Evolutionary conservation across 2,329 filamentous ascomycete genomes (phyloP).

Genomic region (Ascochyta lentis): DNA sequence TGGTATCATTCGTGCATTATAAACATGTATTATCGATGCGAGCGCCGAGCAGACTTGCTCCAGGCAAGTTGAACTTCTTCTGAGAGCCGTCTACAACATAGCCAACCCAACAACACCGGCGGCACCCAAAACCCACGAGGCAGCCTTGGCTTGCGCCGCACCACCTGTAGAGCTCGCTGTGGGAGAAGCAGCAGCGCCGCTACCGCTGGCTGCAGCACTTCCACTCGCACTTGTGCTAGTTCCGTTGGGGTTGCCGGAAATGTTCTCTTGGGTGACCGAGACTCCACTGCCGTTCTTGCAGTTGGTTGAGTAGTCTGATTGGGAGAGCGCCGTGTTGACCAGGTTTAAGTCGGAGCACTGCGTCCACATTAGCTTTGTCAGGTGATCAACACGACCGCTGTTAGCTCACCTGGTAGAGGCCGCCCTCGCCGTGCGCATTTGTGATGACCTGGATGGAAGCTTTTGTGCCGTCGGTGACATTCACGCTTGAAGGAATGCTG

Average conservation of each 20-base stretch:
- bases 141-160: slow-evolving; percentile 40
- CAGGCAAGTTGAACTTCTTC: background rate
- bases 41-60: background rate
- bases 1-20: slow-evolving; percentile 9
- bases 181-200: slow-evolving; percentile 19
- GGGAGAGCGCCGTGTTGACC: slow-evolving; percentile 57
- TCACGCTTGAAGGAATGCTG: slow-evolving; percentile 58
- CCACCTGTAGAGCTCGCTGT: slow-evolving; percentile 25
- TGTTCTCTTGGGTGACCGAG: slow-evolving; percentile 49
- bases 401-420: slow-evolving; percentile 67
- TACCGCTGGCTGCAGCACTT: slow-evolving; percentile 18
- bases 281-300: slow-evolving; percentile 68
- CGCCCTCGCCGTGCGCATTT: slow-evolving; percentile 62
- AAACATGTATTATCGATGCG: background rate
- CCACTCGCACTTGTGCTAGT: slow-evolving; percentile 44
- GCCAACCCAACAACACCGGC: slow-evolving; percentile 43
- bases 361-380: slow-evolving; percentile 12
- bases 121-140: slow-evolving; percentile 45
- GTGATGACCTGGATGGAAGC: slow-evolving; percentile 75
- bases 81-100: slow-evolving; percentile 27
- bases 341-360: slow-evolving; percentile 79
- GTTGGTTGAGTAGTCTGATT: slow-evolving; percentile 52
- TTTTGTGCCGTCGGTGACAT: slow-evolving; percentile 65
- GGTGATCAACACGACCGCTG: background rate
- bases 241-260: slow-evolving; percentile 56